Base-by-base conservation (phyloP, 108 stramenopile genomes). In the Fistulifera pelliculosa region DNA sequence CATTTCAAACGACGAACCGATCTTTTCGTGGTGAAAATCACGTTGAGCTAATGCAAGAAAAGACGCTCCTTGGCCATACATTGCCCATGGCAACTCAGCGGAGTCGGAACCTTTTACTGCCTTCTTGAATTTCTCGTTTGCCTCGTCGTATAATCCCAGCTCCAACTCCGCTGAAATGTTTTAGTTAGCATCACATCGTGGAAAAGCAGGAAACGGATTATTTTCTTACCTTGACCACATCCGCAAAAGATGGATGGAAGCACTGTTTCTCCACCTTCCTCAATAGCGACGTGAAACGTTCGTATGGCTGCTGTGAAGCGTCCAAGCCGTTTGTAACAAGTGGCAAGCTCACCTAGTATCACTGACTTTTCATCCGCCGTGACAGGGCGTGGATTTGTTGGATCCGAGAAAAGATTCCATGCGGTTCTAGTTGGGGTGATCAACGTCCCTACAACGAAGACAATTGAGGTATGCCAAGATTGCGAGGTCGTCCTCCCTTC, bases 381-480 rank as follows among this genome's bases (percentile, higher is more conserved):
- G 13, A 61, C 49, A 38, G 60, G 65, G 28, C 60, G 59, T 22
- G 27, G 14, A 5, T 42, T 15, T 24, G 24, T 5, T 23, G 54
- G 38, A n/a, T 47, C 56, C 23, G 25, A 55, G 49, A 82, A 54
- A 82, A 86, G 1, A 60, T 27, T 14, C 66, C 62, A 14, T 75
- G 47, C 2, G 48, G 25, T 12, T 80, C 79, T 38, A 58, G 65
- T 24, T 55, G 40, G 23, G 80, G 6, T 54, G 31, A 22, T 65
- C 61, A 39, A 87, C 61, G 49, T 87, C 86, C 19, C 73, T 51
- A 49, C 74, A 81, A 3, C 81, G 61, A 27, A 83, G 62, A 14
- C 77, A 81, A 57, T 72, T 74, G 42, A 83, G 69, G 48, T 76
- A 76, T 35, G 80, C 73, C 58, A 79, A 68, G 8, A 75, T 64